Percentiles rank a stretch among this genome's conserved stretches.
These are phyloP conservation scores for Fonsecaea monophora DNA, from an alignment of 2,329 filamentous ascomycete genomes.

Conservation along the genomic window DNA sequence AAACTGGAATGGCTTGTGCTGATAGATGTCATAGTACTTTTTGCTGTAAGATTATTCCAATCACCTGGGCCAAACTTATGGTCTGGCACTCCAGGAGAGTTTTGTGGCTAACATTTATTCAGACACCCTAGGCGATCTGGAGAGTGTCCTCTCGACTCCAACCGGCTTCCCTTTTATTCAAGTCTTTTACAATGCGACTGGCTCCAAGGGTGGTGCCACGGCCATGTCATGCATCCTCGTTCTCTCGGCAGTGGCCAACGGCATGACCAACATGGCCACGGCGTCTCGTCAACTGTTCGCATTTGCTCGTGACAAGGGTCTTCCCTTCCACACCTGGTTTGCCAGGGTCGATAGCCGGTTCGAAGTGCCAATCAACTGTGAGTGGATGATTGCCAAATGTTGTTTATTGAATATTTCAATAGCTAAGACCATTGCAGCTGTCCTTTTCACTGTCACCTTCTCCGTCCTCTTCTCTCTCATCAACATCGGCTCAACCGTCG, in stretches of 20 bases:
- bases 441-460: constrained; percentile 44
- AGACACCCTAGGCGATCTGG: constrained; percentile 46
- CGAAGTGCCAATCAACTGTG: constrained; percentile 48
- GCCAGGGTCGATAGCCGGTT: constrained; percentile 26
- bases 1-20: not conserved
- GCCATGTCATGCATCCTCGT: constrained; percentile 35
- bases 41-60: not conserved
- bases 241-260: constrained; percentile 36
- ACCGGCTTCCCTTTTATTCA: constrained; percentile 49
- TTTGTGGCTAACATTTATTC: constrained; percentile 38
- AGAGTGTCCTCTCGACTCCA: constrained; percentile 40
- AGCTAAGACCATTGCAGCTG: constrained; percentile 43
- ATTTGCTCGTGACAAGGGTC: constrained; percentile 33
- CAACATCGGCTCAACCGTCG: constrained; percentile 59
- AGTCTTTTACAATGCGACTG: constrained; percentile 55
- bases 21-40: not conserved
- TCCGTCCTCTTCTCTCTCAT: constrained; percentile 54
- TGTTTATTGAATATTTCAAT: not conserved
- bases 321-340: constrained; percentile 26
- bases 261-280: constrained; percentile 46
- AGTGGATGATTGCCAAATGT: not conserved
- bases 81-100: not conserved
- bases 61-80: not conserved
- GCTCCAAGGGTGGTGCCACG: constrained; percentile 41
- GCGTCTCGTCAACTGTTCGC: constrained; percentile 46